Evolutionary conservation across 129 eudicot species (phyloP).

Genomic region (Deinandra increscens): DNA sequence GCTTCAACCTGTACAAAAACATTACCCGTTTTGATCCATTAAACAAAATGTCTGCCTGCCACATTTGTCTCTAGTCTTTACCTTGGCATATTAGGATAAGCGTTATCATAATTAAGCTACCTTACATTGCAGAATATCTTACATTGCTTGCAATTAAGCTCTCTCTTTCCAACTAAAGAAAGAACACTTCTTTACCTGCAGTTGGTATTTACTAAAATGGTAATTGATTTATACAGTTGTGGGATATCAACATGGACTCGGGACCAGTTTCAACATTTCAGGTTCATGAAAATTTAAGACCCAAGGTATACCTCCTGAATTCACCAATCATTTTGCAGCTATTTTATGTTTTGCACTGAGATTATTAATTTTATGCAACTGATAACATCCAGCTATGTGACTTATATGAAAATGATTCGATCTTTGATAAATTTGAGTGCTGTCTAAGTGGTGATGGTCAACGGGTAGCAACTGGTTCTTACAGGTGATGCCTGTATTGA

Average conservation of each 20-base stretch:
- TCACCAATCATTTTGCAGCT: constrained; percentile 1
- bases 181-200: background rate
- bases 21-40: background rate
- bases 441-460: constrained; percentile 96
- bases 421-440: constrained; percentile 94
- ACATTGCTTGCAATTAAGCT: background rate
- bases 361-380: constrained; percentile 20
- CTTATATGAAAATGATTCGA: constrained; percentile 93
- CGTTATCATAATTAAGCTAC: background rate
- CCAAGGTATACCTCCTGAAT: constrained; percentile 52
- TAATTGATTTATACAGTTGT: constrained; percentile 52
- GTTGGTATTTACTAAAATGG: constrained; percentile 8
- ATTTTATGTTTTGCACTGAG: background rate
- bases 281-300: constrained; percentile 94
- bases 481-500: constrained; percentile 50
- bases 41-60: background rate
- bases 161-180: background rate
- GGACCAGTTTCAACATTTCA: constrained; percentile 94
- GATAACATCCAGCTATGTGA: constrained; percentile 75
- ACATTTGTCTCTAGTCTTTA: background rate
- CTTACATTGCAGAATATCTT: background rate
- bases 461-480: constrained; percentile 95
- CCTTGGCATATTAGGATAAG: background rate
- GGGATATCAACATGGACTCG: constrained; percentile 97
- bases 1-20: background rate